A percentile compares a stretch with the other conserved stretches of the same genome.
These are phyloP conservation scores for Alternaria sp. DNA, from an alignment of 2,329 filamentous ascomycete genomes.

Conservation along the genomic window DNA sequence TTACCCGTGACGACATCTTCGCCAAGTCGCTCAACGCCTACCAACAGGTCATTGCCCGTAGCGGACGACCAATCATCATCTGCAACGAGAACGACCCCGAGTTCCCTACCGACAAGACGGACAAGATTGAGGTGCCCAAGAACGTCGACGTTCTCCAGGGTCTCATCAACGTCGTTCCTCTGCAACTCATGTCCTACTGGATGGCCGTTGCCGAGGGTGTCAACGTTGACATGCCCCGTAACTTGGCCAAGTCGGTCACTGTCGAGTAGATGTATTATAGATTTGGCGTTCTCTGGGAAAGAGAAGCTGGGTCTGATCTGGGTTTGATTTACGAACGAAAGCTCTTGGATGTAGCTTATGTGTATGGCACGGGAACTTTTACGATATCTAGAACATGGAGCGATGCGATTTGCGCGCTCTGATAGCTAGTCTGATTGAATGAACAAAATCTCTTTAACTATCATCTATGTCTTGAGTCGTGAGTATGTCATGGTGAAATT, in stretches of 20 bases:
- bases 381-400: slow-evolving; percentile 29
- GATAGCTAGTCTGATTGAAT: slow-evolving; percentile 22
- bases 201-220: slow-evolving; percentile 93
- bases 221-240: slow-evolving; percentile 98
- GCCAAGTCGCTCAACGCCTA: slow-evolving; percentile 99
- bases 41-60: slow-evolving; percentile 97
- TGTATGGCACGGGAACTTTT: slow-evolving; percentile 18
- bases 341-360: slow-evolving; percentile 31
- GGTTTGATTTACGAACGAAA: slow-evolving; percentile 33
- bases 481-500: not conserved
- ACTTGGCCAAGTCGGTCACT: slow-evolving; percentile 98
- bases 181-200: slow-evolving; percentile 99
- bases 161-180: slow-evolving; percentile 94
- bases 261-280: slow-evolving; percentile 76
- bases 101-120: slow-evolving; percentile 86
- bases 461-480: not conserved
- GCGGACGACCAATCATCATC: slow-evolving; percentile 96
- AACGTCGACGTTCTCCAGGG: slow-evolving; percentile 96
- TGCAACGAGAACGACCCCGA: slow-evolving; percentile 92
- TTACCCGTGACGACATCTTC: slow-evolving; percentile 95
- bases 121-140: slow-evolving; percentile 97
- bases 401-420: slow-evolving; percentile 22
- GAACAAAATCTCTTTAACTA: slow-evolving; percentile 23
- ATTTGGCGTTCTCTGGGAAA: slow-evolving; percentile 22
- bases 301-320: slow-evolving; percentile 38